Percentiles rank a stretch among this genome's conserved stretches.
Evolutionary conservation across 768 basidiomycete species (phyloP).

Genomic region (Podaxis carcinomalis): DNA sequence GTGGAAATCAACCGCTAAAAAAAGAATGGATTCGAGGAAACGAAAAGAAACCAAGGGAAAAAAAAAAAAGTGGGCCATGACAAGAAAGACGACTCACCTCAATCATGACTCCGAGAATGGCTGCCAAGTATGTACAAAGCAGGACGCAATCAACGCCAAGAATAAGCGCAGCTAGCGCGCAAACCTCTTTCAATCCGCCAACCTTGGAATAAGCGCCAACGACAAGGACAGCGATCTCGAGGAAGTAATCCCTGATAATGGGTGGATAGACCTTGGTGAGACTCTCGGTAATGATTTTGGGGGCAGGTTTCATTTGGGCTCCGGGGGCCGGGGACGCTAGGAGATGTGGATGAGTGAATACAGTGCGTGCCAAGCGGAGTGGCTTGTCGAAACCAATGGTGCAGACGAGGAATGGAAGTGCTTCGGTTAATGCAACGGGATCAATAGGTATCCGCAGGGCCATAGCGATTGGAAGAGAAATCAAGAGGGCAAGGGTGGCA

Average conservation of each 20-base stretch:
- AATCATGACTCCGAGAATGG: slow-evolving; percentile 91
- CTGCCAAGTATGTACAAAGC: slow-evolving; percentile 86
- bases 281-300: slow-evolving; percentile 81
- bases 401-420: slow-evolving; percentile 95
- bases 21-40: neutral
- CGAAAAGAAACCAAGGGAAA: slow-evolving; percentile 2
- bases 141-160: slow-evolving; percentile 83
- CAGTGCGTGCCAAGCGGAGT: slow-evolving; percentile 82
- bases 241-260: slow-evolving; percentile 88
- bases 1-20: neutral
- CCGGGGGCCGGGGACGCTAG: slow-evolving; percentile 29
- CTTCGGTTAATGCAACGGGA: slow-evolving; percentile 90
- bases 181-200: slow-evolving; percentile 89
- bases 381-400: slow-evolving; percentile 99
- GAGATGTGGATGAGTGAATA: slow-evolving; percentile 79
- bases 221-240: slow-evolving; percentile 87
- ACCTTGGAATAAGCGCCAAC: slow-evolving; percentile 87
- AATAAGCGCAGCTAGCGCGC: slow-evolving; percentile 88
- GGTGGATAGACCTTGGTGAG: slow-evolving; percentile 73
- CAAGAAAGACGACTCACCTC: slow-evolving; percentile 52
- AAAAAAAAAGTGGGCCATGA: neutral
- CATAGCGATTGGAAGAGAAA: slow-evolving; percentile 74
- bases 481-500: slow-evolving; percentile 77
- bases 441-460: slow-evolving; percentile 83
- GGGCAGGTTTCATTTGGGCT: slow-evolving; percentile 61